These are phyloP conservation scores for Pichia sp. DNA, from an alignment of 1,139 yeast species.

Conservation along the genomic window DNA sequence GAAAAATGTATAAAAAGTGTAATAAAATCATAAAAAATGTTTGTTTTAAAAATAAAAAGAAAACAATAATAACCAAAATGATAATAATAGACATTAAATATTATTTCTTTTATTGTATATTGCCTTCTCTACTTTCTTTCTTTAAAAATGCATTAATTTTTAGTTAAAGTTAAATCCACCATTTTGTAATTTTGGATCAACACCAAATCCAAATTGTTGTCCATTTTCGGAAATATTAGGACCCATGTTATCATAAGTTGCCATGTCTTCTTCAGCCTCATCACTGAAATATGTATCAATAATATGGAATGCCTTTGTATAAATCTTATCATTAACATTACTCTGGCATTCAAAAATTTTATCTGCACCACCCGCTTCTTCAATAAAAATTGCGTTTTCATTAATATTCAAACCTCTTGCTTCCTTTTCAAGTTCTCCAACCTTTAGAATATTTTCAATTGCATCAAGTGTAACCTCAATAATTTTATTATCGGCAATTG, in stretches of 20 bases:
- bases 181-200: constrained; percentile 41
- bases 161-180: constrained; percentile 44
- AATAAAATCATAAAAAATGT: not conserved
- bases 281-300: constrained; percentile 90
- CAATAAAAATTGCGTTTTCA: constrained; percentile 85
- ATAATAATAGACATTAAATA: not conserved
- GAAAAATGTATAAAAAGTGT: not conserved
- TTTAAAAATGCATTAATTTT: not conserved
- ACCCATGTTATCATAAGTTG: constrained; percentile 62
- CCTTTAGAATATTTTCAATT: constrained; percentile 83
- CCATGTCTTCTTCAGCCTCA: constrained; percentile 54
- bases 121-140: not conserved
- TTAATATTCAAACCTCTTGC: constrained; percentile 61
- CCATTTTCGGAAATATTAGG: constrained; percentile 58
- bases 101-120: not conserved
- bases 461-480: constrained; percentile 95
- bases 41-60: not conserved
- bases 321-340: constrained; percentile 85
- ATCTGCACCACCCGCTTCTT: constrained; percentile 98
- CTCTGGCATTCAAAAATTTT: constrained; percentile 90
- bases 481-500: constrained; percentile 83
- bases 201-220: constrained; percentile 84
- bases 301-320: constrained; percentile 82
- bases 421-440: constrained; percentile 91
- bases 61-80: not conserved